Conservation (phyloP, 106 monocot species). For the Ottelia alismoides region DNA sequence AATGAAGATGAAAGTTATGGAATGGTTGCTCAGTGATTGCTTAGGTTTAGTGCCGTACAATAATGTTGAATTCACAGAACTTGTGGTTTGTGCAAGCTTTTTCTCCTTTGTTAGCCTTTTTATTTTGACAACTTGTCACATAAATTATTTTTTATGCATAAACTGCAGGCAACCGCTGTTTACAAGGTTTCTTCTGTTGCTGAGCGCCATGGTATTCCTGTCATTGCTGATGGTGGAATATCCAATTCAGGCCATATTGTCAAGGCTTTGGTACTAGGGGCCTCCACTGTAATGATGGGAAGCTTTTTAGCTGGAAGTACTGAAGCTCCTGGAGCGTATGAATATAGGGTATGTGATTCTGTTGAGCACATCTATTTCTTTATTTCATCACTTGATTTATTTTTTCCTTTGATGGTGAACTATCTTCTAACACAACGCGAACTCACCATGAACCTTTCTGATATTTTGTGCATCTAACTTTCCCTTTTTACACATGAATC, state of each 20-base stretch:
- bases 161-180: slow-evolving; percentile 69
- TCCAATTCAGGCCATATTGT: slow-evolving; percentile 95
- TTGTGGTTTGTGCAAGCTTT: neutral
- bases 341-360: slow-evolving; percentile 43
- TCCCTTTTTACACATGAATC: too few relatives aligned
- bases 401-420: too few relatives aligned
- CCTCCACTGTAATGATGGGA: slow-evolving; percentile 97
- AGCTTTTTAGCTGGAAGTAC: slow-evolving; percentile 84
- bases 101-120: too few relatives aligned
- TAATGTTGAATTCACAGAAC: too few relatives aligned
- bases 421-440: too few relatives aligned
- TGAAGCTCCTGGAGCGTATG: slow-evolving; percentile 77
- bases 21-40: too few relatives aligned
- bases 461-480: too few relatives aligned
- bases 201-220: slow-evolving; percentile 54
- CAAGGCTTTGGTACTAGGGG: slow-evolving; percentile 78
- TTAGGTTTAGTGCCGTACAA: too few relatives aligned
- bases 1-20: too few relatives aligned
- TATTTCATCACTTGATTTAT: too few relatives aligned
- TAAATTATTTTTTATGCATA: slow-evolving; percentile 3
- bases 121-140: too few relatives aligned
- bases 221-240: slow-evolving; percentile 98
- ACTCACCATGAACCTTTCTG: too few relatives aligned
- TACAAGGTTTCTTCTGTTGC: slow-evolving; percentile 85
- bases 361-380: neutral